A percentile compares a stretch with the other conserved stretches of the same genome.
Conservation (phyloP, 192 early-diverging fungal genomes). For the Podila clonocystis region DNA sequence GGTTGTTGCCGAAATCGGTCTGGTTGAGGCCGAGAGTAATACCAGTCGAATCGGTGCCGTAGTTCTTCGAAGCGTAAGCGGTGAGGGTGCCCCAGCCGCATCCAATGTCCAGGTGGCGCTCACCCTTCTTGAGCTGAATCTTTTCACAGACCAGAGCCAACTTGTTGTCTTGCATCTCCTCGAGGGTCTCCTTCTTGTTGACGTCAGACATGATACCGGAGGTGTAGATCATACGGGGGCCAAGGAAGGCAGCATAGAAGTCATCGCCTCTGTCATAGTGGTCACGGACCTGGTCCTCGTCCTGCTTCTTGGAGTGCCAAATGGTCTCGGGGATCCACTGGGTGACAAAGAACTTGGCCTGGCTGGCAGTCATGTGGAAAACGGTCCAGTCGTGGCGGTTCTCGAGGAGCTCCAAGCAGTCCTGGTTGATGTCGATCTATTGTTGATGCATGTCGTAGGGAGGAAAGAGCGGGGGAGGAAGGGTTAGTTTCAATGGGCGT, state of each 20-base stretch:
- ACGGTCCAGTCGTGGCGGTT: constrained; percentile 93
- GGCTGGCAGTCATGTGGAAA: constrained; percentile 86
- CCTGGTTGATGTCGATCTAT: constrained; percentile 90
- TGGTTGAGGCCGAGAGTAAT: constrained; percentile 95
- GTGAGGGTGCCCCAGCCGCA: constrained; percentile 98
- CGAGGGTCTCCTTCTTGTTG: constrained; percentile 83
- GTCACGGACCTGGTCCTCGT: constrained; percentile 97
- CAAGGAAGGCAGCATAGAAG: constrained; percentile 95
- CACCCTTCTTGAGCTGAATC: constrained; percentile 84
- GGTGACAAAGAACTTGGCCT: constrained; percentile 91
- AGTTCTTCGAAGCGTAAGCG: constrained; percentile 90
- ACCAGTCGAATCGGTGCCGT: constrained; percentile 89
- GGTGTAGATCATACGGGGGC: constrained; percentile 96
- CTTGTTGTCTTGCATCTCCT: constrained; percentile 98
- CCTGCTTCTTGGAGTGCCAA: constrained; percentile 97
- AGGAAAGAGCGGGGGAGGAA: background rate
- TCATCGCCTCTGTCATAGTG: constrained; percentile 99
- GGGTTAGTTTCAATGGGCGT: background rate
- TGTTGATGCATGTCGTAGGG: background rate
- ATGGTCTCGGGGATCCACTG: constrained; percentile 98
- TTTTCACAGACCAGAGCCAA: constrained; percentile 89
- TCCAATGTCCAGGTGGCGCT: constrained; percentile 95
- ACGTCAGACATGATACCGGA: constrained; percentile 89
- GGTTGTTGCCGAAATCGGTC: constrained; percentile 86
- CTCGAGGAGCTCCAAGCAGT: constrained; percentile 90